phyloP scores from a whole-genome alignment of 352 stramenopile genomes.

The Globisporangium iwayamae region DNA sequence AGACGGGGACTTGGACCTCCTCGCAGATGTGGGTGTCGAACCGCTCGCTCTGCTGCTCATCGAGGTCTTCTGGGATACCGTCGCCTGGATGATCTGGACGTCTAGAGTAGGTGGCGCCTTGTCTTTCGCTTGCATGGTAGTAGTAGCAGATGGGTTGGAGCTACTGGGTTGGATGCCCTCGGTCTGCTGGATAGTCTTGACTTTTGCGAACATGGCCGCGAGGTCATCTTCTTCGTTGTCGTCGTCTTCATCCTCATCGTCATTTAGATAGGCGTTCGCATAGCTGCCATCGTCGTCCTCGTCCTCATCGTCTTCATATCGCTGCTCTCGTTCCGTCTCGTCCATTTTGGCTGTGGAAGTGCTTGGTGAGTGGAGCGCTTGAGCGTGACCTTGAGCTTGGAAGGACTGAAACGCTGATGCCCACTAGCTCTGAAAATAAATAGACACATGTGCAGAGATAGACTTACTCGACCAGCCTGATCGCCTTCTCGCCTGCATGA shows the following conservation, averaged over 20 bases:
- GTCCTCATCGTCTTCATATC: constrained; percentile 21
- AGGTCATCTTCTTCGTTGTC: constrained; percentile 47
- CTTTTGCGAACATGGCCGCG: constrained; percentile 71
- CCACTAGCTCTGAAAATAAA: not conserved
- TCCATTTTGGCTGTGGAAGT: not conserved
- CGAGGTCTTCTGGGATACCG: not conserved
- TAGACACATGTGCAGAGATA: not conserved
- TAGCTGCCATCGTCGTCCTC: constrained; percentile 28
- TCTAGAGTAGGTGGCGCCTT: constrained; percentile 7
- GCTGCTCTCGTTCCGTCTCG: constrained; percentile 21
- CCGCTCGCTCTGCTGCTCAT: not conserved
- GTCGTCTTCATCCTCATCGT: constrained; percentile 28
- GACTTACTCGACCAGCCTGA: not conserved
- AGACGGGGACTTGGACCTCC: constrained; percentile 2
- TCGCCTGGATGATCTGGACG: constrained; percentile 10
- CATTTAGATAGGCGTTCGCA: constrained; percentile 36
- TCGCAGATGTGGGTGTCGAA: constrained; percentile 9
- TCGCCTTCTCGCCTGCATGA: not conserved
- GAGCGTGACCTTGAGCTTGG: no score
- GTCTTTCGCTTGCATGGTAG: not conserved
- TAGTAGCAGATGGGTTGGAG: constrained; percentile 5
- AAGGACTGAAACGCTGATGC: no score
- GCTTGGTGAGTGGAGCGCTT: no score
- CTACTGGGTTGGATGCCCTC: constrained; percentile 26
- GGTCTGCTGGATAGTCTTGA: constrained; percentile 56